phyloP scores from a whole-genome alignment of 164 flowering plant genomes.

The Nelumbo lutea region DNA sequence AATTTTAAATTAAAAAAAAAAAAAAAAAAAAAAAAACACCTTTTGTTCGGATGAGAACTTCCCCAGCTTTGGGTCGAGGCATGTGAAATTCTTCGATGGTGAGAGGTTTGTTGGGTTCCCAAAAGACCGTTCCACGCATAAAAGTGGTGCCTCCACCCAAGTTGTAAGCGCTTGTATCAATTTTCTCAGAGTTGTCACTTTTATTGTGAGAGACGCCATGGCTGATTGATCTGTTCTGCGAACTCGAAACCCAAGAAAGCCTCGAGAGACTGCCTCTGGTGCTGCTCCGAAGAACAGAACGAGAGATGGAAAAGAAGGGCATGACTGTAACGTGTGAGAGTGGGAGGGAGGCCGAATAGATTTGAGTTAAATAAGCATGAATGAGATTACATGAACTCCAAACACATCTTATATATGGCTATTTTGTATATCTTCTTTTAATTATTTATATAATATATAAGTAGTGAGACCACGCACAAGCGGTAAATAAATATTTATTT shows the following conservation, averaged over 20 bases:
- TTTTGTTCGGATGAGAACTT: slow-evolving; percentile 86
- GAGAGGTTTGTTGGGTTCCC: slow-evolving; percentile 72
- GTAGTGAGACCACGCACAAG: too few species aligned
- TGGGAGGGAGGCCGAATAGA: too few species aligned
- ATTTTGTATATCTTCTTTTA: too few species aligned
- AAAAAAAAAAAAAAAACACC: slow-evolving; percentile 30
- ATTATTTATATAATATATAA: too few species aligned
- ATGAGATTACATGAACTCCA: too few species aligned
- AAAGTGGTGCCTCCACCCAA: slow-evolving; percentile 50
- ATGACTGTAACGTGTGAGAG: neutral
- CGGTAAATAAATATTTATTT: too few species aligned
- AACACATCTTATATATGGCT: too few species aligned
- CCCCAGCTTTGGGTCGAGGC: slow-evolving; percentile 92
- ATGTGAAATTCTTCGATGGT: slow-evolving; percentile 82
- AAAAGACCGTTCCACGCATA: slow-evolving; percentile 83
- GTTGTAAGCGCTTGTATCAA: slow-evolving; percentile 28
- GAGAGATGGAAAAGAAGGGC: neutral
- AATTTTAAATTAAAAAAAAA: too few species aligned
- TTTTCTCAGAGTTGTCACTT: neutral
- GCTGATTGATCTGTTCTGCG: neutral
- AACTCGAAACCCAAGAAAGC: neutral
- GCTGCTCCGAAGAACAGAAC: neutral
- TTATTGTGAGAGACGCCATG: neutral
- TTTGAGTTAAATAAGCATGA: too few species aligned
- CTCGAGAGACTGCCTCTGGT: neutral